Evolutionary conservation across 805 yeast genomes (phyloP), one percentile per base, ranked within the genome.

Genomic region (Starmera quercuum): DNA sequence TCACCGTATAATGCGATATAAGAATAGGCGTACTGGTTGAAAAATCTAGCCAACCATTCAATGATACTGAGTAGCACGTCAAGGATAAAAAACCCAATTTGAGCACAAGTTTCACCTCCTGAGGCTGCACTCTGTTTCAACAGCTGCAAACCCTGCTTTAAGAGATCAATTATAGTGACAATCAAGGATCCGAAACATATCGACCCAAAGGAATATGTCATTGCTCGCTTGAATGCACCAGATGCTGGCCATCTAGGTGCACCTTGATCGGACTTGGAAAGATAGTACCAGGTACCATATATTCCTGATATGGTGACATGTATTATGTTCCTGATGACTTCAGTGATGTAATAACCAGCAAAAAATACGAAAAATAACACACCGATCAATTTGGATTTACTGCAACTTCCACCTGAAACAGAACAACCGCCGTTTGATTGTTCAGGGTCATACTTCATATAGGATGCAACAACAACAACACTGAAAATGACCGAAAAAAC

Each of bases 241-340:
- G 78, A 61, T 1, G 94, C 92, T 4, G 95, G 90, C 64, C 72
- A 69, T 46, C 53, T 68, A 21, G 95, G 95, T 63, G 74, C 79
- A 3, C 87, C 87, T 53, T 80, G 81, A 52, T 79, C 86, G 10
- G 86, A 73, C 35, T 67, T 66, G 14, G 82, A 71, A 56, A 83
- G 71, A 58, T 85, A 88, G 58, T 84, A 87, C 96, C 97, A 88
- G 7, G 90, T 73, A 8, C 96, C 96, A 53, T 73, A 88, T 14
- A 86, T 75, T 18, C 95, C 95, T 17, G 90, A 70, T 30, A 85
- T 77, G 1, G 87, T 74, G 16, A 81, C 83, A 51, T 88, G 95
- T 24, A 86, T 78, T 12, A 83, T 68, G 47, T 83, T 86, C 58
- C 78, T 77, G 37, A 84, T 64, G 14, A 87, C 92, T 58, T 86